Conservation (phyloP, 1,284 basidiomycete species). For the Ustilago vetiveriae region DNA sequence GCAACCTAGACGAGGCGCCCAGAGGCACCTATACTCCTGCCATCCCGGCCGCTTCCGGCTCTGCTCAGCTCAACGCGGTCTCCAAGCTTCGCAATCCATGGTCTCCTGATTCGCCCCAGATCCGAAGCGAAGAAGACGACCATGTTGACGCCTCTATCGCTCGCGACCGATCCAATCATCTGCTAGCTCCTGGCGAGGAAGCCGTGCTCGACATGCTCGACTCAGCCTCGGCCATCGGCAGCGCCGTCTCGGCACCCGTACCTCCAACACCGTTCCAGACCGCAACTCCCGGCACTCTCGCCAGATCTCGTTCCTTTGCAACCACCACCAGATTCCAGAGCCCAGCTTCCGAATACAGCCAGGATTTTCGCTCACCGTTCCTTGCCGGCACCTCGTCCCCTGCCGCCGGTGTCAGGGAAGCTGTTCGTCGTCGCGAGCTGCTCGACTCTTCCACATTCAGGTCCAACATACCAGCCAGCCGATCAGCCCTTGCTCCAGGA, state of each 20-base stretch:
- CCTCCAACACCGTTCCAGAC: conserved; percentile 32
- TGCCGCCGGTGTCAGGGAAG: conserved; percentile 35
- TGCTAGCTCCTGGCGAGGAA: conserved; percentile 32
- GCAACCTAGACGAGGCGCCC: conserved; percentile 55
- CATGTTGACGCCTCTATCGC: conserved; percentile 43
- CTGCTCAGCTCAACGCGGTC: conserved; percentile 12
- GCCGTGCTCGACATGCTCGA: conserved; percentile 58
- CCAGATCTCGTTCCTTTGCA: conserved; percentile 35
- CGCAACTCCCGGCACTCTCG: conserved; percentile 33
- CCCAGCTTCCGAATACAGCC: conserved; percentile 43
- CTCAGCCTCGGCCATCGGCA: conserved; percentile 18
- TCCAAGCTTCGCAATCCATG: conserved; percentile 34
- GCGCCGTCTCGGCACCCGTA: conserved; percentile 18
- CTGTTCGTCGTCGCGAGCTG: conserved; percentile 37
- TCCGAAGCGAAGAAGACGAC: conserved; percentile 37
- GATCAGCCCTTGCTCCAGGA: conserved; percentile 21
- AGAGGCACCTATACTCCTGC: conserved; percentile 43
- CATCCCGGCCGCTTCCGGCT: conserved; percentile 21
- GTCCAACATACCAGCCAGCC: conserved; percentile 17
- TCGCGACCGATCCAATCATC: conserved; percentile 19
- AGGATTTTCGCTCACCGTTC: conserved; percentile 32
- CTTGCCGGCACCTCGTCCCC: conserved; percentile 36
- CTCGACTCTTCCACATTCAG: conserved; percentile 25
- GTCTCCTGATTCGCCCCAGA: conserved; percentile 18
- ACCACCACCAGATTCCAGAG: conserved; percentile 27